Evolutionary conservation across 139 green algal species (phyloP).

Genomic region (Limnomonas spitsbergensis): DNA sequence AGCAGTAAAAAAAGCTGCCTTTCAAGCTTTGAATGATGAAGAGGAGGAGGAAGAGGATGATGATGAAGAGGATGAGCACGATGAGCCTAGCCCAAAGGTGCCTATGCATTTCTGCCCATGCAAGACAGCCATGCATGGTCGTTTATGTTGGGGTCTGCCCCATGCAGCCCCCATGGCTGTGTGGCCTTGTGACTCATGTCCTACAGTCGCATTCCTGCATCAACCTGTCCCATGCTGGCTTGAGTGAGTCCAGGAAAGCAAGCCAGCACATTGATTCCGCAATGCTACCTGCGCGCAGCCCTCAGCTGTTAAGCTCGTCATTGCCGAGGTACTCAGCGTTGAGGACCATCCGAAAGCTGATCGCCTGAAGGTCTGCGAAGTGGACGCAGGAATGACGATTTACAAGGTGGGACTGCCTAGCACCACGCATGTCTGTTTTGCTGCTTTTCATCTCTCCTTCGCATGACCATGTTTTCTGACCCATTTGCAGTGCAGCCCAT

Average conservation of each 20-base stretch:
- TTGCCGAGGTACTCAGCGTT: slow-evolving; percentile 45
- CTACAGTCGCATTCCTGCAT: neutral
- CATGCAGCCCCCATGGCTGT: too few relatives aligned
- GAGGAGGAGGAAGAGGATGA: slow-evolving; percentile 34
- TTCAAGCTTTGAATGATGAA: slow-evolving; percentile 36
- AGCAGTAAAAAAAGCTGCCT: slow-evolving; percentile 21
- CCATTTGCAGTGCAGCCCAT: too few relatives aligned
- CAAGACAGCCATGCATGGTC: too few relatives aligned
- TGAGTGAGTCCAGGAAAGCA: too few relatives aligned
- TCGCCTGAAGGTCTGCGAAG: slow-evolving; percentile 51
- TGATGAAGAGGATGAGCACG: slow-evolving; percentile 22
- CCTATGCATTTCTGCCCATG: slow-evolving; percentile 11
- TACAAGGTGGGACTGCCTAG: neutral
- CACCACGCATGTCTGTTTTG: neutral
- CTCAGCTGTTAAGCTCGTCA: slow-evolving; percentile 15
- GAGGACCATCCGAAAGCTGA: slow-evolving; percentile 64
- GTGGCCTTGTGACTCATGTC: neutral
- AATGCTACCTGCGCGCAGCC: too few relatives aligned
- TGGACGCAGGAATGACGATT: slow-evolving; percentile 29
- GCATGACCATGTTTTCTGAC: too few relatives aligned
- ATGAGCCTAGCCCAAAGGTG: slow-evolving; percentile 10
- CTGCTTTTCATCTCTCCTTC: neutral
- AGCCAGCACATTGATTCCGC: too few relatives aligned
- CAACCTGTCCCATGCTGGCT: neutral
- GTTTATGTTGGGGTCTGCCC: too few relatives aligned